Percentiles rank a stretch among this genome's conserved stretches.
Evolutionary conservation across 1,284 basidiomycete species (phyloP).

Genomic region (Cryptococcus maquisensis): DNA sequence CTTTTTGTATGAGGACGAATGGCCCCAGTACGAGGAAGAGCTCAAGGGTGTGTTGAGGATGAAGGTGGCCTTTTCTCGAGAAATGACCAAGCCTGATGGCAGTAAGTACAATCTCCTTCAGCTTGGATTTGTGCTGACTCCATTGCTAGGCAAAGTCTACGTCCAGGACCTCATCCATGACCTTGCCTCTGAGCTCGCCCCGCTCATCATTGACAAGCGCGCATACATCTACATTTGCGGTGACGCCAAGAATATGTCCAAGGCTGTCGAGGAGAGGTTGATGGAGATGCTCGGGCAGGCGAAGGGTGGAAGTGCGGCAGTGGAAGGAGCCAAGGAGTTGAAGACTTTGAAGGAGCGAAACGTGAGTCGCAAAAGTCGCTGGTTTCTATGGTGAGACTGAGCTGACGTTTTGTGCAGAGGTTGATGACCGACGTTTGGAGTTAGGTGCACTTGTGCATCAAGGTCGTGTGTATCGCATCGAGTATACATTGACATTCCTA

Average conservation of each 20-base stretch:
- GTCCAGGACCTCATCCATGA: slow-evolving; percentile 96
- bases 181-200: slow-evolving; percentile 70
- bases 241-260: slow-evolving; percentile 94
- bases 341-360: slow-evolving; percentile 87
- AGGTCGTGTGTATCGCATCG: no score
- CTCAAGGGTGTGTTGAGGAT: slow-evolving; percentile 87
- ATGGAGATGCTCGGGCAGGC: slow-evolving; percentile 85
- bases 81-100: slow-evolving; percentile 73
- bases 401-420: slow-evolving; percentile 18
- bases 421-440: slow-evolving; percentile 46
- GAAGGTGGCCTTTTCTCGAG: slow-evolving; percentile 81
- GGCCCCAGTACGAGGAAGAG: slow-evolving; percentile 80
- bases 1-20: slow-evolving; percentile 92
- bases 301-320: slow-evolving; percentile 76
- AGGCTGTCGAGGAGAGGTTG: slow-evolving; percentile 84
- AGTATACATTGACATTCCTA: no score
- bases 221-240: slow-evolving; percentile 95
- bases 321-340: slow-evolving; percentile 83
- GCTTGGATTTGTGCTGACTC: neutral
- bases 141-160: slow-evolving; percentile 71
- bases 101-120: slow-evolving; percentile 34
- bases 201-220: slow-evolving; percentile 86
- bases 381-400: neutral
- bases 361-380: slow-evolving; percentile 28
- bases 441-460: slow-evolving; percentile 7